A percentile compares a stretch with the other conserved stretches of the same genome.
Evolutionary conservation across 1,139 yeast genomes (phyloP).

Genomic region (Yamadazyma atlantica): DNA sequence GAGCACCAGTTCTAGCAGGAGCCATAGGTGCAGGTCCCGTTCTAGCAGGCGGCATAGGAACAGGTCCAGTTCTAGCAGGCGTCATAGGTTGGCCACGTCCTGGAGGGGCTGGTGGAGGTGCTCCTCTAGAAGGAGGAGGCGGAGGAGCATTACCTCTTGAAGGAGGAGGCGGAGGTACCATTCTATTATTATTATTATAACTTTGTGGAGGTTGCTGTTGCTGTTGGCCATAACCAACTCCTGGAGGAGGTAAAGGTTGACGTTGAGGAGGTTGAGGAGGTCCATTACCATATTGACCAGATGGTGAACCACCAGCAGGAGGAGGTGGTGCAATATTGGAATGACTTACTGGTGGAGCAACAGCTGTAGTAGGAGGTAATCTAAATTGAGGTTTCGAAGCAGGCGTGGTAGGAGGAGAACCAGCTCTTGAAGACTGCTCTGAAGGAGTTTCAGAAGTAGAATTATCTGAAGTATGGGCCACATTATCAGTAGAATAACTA

Average conservation of each 20-base stretch:
- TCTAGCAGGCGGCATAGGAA: constrained; percentile 10
- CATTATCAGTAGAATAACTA: constrained; percentile 7
- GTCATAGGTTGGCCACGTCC: too few species aligned
- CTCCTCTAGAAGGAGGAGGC: constrained; percentile 19
- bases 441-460: constrained; percentile 16
- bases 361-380: constrained; percentile 27
- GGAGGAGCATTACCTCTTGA: constrained; percentile 19
- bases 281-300: background rate
- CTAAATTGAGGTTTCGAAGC: constrained; percentile 22
- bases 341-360: constrained; percentile 33
- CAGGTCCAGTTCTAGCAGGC: constrained; percentile 18
- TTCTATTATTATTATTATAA: constrained; percentile 6
- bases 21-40: constrained; percentile 24
- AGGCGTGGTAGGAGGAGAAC: constrained; percentile 14
- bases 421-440: constrained; percentile 15
- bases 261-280: constrained; percentile 5
- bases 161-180: constrained; percentile 21
- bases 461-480: constrained; percentile 6
- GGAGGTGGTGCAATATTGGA: constrained; percentile 25
- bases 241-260: constrained; percentile 13
- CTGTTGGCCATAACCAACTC: constrained; percentile 3
- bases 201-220: constrained; percentile 2
- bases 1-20: constrained; percentile 19
- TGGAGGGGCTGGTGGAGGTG: background rate
- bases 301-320: too few species aligned